Evolutionary conservation across 495 filamentous ascomycete genomes (phyloP).

Genomic region (Neurospora tetrasperma): DNA sequence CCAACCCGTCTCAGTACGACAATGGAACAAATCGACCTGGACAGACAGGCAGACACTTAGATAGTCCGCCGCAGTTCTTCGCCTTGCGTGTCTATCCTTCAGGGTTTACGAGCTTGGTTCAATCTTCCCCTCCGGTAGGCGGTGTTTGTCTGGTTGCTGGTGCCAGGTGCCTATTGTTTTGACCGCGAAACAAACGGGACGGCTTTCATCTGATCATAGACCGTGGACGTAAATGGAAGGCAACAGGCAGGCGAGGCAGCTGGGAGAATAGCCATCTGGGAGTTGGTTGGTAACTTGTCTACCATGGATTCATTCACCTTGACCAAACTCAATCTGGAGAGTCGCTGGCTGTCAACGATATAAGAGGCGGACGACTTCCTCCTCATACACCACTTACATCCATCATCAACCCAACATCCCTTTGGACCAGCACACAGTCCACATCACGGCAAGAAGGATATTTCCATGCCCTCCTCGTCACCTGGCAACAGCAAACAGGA

Average conservation of each 20-base stretch:
- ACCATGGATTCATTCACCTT: neutral
- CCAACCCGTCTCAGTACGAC: neutral
- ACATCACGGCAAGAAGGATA: neutral
- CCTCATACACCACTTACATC: neutral
- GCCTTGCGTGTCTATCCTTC: rapidly evolving
- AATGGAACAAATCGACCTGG: neutral
- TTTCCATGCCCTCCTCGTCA: neutral
- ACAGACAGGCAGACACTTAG: neutral
- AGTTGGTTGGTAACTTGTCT: neutral
- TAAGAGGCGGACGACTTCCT: neutral
- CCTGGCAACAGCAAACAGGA: neutral
- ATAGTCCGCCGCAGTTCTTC: neutral
- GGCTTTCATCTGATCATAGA: neutral
- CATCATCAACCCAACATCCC: neutral
- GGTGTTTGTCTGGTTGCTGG: neutral
- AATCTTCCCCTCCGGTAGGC: neutral
- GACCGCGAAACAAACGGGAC: neutral
- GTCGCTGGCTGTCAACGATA: neutral
- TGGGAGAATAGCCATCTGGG: neutral
- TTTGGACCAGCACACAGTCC: neutral
- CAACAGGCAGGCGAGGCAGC: neutral
- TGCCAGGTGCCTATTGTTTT: neutral
- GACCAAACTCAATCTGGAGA: neutral
- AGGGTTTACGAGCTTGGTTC: neutral
- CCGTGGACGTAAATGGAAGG: neutral